Evolutionary conservation across 2,329 filamentous ascomycete genomes (phyloP).

Genomic region (Aspergillus eucalypticola): DNA sequence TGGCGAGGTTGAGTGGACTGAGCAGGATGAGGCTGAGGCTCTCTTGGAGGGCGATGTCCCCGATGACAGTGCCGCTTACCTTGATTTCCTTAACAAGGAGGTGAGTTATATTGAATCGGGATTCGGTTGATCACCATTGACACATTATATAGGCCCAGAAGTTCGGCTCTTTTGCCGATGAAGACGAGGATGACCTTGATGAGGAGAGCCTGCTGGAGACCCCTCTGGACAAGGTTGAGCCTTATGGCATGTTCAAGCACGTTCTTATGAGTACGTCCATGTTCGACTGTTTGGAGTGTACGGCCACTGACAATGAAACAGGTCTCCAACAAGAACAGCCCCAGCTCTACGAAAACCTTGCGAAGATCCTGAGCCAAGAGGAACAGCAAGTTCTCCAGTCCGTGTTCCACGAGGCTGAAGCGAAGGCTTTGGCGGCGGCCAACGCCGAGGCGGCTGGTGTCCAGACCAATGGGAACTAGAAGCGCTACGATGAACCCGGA

Average conservation of each 20-base stretch:
- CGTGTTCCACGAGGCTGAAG: slow-evolving; percentile 71
- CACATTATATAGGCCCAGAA: slow-evolving; percentile 67
- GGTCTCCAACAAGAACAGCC: slow-evolving; percentile 89
- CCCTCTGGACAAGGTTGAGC: slow-evolving; percentile 91
- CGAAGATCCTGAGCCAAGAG: slow-evolving; percentile 73
- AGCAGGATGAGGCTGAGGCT: slow-evolving; percentile 63
- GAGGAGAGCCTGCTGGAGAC: slow-evolving; percentile 92
- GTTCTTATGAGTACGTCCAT: slow-evolving; percentile 73
- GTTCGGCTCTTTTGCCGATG: slow-evolving; percentile 70
- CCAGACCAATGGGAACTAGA: slow-evolving; percentile 39
- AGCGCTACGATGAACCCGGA: slow-evolving; percentile 20
- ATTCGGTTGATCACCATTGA: slow-evolving; percentile 14
- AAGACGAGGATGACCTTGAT: slow-evolving; percentile 86
- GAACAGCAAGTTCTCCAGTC: slow-evolving; percentile 79
- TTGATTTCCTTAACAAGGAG: slow-evolving; percentile 94
- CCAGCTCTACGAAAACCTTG: slow-evolving; percentile 79
- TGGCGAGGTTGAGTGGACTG: slow-evolving; percentile 69
- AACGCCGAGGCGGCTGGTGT: slow-evolving; percentile 37
- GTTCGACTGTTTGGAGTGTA: not conserved
- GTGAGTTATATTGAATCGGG: slow-evolving; percentile 45
- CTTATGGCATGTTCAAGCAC: slow-evolving; percentile 83
- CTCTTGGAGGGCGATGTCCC: slow-evolving; percentile 66
- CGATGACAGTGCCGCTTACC: slow-evolving; percentile 89
- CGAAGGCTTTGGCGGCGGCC: slow-evolving; percentile 49
- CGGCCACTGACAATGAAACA: slow-evolving; percentile 45